Evolutionary conservation across 2,329 filamentous ascomycete species (phyloP).

Genomic region (Exophiala dermatitidis): DNA sequence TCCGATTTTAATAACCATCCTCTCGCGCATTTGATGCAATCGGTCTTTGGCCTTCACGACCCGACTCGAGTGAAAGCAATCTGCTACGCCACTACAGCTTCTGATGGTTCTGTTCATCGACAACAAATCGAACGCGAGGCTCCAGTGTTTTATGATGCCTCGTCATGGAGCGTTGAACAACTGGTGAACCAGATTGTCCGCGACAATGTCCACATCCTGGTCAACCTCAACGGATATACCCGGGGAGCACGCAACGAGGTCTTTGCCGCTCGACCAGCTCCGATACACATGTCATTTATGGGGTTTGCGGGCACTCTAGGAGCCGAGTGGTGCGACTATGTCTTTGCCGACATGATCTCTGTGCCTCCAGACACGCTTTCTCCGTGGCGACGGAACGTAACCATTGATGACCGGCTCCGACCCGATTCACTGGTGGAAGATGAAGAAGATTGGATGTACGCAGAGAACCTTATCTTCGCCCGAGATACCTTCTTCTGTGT

Average conservation of each 20-base stretch:
- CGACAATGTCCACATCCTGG: slow-evolving; percentile 86
- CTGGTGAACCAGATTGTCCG: slow-evolving; percentile 77
- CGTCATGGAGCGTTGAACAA: slow-evolving; percentile 74
- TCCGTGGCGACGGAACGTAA: slow-evolving; percentile 67
- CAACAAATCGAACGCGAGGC: slow-evolving; percentile 89
- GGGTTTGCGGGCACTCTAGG: slow-evolving; percentile 93
- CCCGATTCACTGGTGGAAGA: slow-evolving; percentile 62
- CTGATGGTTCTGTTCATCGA: slow-evolving; percentile 81
- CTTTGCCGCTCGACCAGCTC: slow-evolving; percentile 87
- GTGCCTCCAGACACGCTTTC: slow-evolving; percentile 75
- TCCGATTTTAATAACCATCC: slow-evolving; percentile 99
- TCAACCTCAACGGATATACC: slow-evolving; percentile 98
- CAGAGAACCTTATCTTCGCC: slow-evolving; percentile 93
- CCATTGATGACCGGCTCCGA: slow-evolving; percentile 59
- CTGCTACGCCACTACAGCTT: slow-evolving; percentile 91
- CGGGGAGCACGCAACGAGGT: slow-evolving; percentile 94
- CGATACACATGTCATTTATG: slow-evolving; percentile 99
- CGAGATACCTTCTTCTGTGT: slow-evolving; percentile 97
- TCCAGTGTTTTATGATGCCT: slow-evolving; percentile 83
- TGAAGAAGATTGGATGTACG: slow-evolving; percentile 81
- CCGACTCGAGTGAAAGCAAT: slow-evolving; percentile 67
- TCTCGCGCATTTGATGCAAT: slow-evolving; percentile 95
- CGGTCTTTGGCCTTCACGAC: slow-evolving; percentile 89
- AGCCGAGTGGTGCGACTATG: slow-evolving; percentile 97
- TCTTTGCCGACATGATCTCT: slow-evolving; percentile 81